Conservation (phyloP, 225 moss, liverwort and hornwort species). For the Sphagnum tenellum region DNA sequence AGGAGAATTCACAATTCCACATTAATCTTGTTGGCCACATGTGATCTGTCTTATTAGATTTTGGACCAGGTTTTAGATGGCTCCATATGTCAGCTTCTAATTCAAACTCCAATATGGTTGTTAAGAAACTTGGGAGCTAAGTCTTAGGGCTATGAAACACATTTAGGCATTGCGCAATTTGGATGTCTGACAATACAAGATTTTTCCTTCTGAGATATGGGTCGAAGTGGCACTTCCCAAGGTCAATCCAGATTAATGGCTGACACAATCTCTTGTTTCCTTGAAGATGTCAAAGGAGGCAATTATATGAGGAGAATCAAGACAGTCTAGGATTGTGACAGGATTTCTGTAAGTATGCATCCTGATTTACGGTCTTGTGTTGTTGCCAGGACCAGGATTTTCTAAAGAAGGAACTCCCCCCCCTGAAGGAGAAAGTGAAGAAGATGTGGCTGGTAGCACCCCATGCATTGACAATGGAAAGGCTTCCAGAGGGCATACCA, state of each 20-base stretch:
- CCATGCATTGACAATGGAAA: constrained; percentile 56
- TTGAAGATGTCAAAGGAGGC: too few relatives aligned
- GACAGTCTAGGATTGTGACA: too few relatives aligned
- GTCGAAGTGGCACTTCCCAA: background rate
- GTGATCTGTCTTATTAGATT: too few relatives aligned
- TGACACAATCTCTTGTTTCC: background rate
- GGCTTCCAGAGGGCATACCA: constrained; percentile 51
- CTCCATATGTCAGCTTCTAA: too few relatives aligned
- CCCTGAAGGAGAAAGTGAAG: constrained; percentile 46
- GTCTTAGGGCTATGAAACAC: too few relatives aligned
- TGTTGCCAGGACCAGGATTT: constrained; percentile 17
- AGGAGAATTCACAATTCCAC: background rate
- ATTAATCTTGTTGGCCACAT: background rate
- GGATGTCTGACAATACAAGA: too few relatives aligned
- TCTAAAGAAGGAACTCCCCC: constrained; percentile 36
- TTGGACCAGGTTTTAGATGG: too few relatives aligned
- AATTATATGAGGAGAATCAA: too few relatives aligned
- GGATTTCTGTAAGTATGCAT: background rate
- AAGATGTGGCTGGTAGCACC: constrained; percentile 41
- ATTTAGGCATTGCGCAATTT: too few relatives aligned
- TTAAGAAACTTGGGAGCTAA: too few relatives aligned
- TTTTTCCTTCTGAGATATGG: background rate
- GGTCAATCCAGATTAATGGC: background rate
- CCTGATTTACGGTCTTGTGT: background rate
- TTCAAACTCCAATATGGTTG: too few relatives aligned